Conservation (phyloP, 768 basidiomycete genomes). For the Russula vinacea region DNA sequence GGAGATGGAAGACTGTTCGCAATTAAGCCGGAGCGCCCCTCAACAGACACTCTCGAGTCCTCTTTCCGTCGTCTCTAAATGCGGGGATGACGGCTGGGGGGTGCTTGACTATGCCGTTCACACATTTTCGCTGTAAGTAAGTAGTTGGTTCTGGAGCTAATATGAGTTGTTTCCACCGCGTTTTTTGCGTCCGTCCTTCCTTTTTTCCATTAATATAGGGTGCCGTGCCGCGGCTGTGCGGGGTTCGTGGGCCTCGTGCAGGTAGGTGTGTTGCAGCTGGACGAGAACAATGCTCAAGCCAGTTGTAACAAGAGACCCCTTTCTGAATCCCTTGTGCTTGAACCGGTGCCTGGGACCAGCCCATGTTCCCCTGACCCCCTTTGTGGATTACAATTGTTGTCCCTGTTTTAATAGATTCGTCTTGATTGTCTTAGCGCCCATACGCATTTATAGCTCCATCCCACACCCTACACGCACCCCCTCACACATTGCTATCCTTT, state of each 20-base stretch:
- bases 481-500: background rate
- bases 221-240: background rate
- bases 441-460: slow-evolving; percentile 11
- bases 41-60: slow-evolving; percentile 19
- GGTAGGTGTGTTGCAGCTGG: background rate
- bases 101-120: slow-evolving; percentile 76
- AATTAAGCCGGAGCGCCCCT: slow-evolving; percentile 79
- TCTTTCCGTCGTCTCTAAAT: slow-evolving; percentile 38
- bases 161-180: background rate
- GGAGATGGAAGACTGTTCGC: slow-evolving; percentile 49
- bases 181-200: background rate
- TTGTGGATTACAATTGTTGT: background rate
- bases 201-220: background rate
- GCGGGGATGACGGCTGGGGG: slow-evolving; percentile 42
- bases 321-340: background rate
- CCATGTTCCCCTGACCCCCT: background rate
- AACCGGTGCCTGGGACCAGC: background rate
- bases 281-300: background rate
- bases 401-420: background rate
- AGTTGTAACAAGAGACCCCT: background rate
- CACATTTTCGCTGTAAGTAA: slow-evolving; percentile 37
- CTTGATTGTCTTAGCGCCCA: background rate
- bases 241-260: slow-evolving; percentile 1
- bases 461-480: background rate
- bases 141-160: background rate